Conservation (phyloP, 2,329 filamentous ascomycete species). For the Corynespora cassiicola region DNA sequence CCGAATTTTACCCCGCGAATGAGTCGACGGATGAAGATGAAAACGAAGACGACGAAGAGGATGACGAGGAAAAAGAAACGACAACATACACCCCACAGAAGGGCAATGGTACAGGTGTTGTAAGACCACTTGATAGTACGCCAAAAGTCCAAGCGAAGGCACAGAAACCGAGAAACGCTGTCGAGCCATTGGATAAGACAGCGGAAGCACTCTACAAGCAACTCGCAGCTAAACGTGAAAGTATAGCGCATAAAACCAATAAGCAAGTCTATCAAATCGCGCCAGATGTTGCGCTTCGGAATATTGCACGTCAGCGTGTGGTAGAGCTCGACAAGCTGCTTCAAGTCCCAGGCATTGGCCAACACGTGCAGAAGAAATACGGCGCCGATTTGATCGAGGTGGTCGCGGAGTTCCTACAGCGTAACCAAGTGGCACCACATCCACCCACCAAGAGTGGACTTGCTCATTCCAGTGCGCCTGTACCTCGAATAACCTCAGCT, state of each 20-base stretch:
- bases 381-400: constrained; percentile 35
- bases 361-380: constrained; percentile 22
- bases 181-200: constrained; percentile 13
- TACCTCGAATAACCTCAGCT: too few relatives aligned
- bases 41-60: background rate
- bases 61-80: background rate
- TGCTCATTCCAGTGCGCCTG: too few relatives aligned
- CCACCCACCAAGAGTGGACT: too few relatives aligned
- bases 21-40: too few relatives aligned
- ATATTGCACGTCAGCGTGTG: constrained; percentile 32
- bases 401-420: constrained; percentile 24
- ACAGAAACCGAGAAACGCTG: constrained; percentile 3
- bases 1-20: constrained; percentile 3
- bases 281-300: constrained; percentile 25
- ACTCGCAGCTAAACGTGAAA: constrained; percentile 21
- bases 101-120: too few relatives aligned
- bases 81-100: background rate
- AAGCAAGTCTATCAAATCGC: constrained; percentile 23
- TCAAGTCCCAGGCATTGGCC: constrained; percentile 32
- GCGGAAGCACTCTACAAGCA: constrained; percentile 27
- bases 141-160: constrained; percentile 1
- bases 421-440: too few relatives aligned
- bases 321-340: constrained; percentile 20
- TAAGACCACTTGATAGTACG: too few relatives aligned
- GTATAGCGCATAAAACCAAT: constrained; percentile 17